phyloP scores from a whole-genome alignment of 805 yeast species.

The Candida namnaoensis region DNA sequence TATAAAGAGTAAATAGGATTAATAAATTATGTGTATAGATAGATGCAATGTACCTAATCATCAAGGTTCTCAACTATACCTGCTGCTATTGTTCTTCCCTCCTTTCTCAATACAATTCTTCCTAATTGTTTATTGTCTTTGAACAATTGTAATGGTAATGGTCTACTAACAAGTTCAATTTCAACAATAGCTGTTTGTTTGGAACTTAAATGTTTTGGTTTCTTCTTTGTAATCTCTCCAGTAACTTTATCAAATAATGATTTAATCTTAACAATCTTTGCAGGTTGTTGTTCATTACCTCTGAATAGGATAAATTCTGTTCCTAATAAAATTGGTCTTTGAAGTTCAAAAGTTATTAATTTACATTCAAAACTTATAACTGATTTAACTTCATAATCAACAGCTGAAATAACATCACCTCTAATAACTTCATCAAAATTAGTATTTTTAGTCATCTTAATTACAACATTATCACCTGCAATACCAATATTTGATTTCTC shows the following conservation, averaged over 20 bases:
- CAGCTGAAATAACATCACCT: slow-evolving; percentile 91
- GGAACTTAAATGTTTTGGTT: slow-evolving; percentile 90
- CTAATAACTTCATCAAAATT: slow-evolving; percentile 84
- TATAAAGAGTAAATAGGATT: too few relatives aligned
- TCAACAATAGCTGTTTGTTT: slow-evolving; percentile 95
- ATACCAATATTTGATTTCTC: slow-evolving; percentile 69
- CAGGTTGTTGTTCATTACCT: slow-evolving; percentile 91
- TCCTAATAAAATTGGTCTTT: slow-evolving; percentile 87
- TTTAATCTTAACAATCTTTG: slow-evolving; percentile 71
- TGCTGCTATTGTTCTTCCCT: slow-evolving; percentile 98
- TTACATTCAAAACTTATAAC: slow-evolving; percentile 73
- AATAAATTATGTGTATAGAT: too few relatives aligned
- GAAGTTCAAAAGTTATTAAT: slow-evolving; percentile 84
- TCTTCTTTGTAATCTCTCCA: slow-evolving; percentile 83
- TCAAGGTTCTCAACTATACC: slow-evolving; percentile 81
- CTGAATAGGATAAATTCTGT: slow-evolving; percentile 89
- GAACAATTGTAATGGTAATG: slow-evolving; percentile 93
- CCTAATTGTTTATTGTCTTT: slow-evolving; percentile 94
- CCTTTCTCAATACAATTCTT: slow-evolving; percentile 98
- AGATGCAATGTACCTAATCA: too few relatives aligned
- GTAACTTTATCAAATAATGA: slow-evolving; percentile 90
- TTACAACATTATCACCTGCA: slow-evolving; percentile 89
- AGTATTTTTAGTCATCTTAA: slow-evolving; percentile 79
- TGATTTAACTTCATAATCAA: slow-evolving; percentile 82
- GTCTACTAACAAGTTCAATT: slow-evolving; percentile 73